Conservation (phyloP, 2,329 filamentous ascomycete genomes). For the Pseudonectria foliicola region DNA sequence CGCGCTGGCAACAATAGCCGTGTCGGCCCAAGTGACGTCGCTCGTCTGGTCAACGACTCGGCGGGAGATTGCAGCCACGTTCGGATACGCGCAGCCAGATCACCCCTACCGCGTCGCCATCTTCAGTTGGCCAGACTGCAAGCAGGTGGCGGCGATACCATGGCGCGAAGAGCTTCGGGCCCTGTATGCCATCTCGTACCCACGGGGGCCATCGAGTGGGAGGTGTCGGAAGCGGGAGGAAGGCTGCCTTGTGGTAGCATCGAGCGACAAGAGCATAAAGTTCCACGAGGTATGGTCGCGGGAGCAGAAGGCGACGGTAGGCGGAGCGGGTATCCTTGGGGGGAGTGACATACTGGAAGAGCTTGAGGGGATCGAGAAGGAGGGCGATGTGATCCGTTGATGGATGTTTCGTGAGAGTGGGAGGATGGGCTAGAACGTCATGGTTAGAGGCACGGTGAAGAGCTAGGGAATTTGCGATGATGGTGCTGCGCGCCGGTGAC, state of each 20-base stretch:
- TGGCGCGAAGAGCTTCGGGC: constrained; percentile 76
- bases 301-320: constrained; percentile 44
- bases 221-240: constrained; percentile 24
- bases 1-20: constrained; percentile 81
- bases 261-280: constrained; percentile 86
- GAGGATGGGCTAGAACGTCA: neutral
- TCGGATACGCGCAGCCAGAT: constrained; percentile 86
- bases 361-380: constrained; percentile 71
- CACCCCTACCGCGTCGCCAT: constrained; percentile 85
- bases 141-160: constrained; percentile 75
- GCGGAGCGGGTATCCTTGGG: constrained; percentile 57
- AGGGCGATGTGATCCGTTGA: constrained; percentile 64
- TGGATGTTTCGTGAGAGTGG: neutral
- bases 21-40: constrained; percentile 87
- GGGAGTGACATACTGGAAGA: constrained; percentile 82
- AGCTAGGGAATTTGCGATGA: no score
- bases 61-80: constrained; percentile 85
- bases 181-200: constrained; percentile 82
- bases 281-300: constrained; percentile 94
- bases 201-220: constrained; percentile 36
- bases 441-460: no score
- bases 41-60: constrained; percentile 83
- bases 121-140: constrained; percentile 90
- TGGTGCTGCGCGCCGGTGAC: no score
- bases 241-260: constrained; percentile 77